Conservation (phyloP, 2,329 filamentous ascomycete species). For the Coniochaeta hoffmannii region DNA sequence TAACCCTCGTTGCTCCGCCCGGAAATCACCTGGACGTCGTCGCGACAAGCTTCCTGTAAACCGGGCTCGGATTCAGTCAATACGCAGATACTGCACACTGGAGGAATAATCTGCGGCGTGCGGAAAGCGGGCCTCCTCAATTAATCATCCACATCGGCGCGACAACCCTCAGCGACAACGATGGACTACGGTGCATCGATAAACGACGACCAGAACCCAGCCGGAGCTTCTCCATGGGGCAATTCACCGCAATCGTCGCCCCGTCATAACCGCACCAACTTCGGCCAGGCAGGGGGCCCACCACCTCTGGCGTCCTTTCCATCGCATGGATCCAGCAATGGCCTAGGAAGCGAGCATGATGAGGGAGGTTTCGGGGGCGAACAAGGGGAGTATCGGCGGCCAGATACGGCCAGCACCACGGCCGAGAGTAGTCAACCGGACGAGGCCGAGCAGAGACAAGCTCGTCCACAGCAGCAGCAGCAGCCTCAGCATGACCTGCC, state of each 20-base stretch:
- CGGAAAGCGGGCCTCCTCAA: no score
- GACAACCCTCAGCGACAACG: no score
- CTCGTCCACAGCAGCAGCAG: conserved; percentile 18
- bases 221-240: conserved; percentile 48
- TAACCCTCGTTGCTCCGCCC: not conserved
- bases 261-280: conserved; percentile 34
- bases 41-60: no score
- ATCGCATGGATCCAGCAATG: conserved; percentile 34
- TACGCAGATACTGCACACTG: not conserved
- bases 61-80: not conserved
- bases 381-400: conserved; percentile 34
- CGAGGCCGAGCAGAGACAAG: conserved; percentile 2
- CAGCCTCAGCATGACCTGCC: conserved; percentile 3
- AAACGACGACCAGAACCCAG: conserved; percentile 44
- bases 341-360: conserved; percentile 28
- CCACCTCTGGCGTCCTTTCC: conserved; percentile 28
- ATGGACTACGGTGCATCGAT: conserved; percentile 56
- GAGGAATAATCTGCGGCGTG: not conserved
- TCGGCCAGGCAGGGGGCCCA: conserved; percentile 32
- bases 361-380: conserved; percentile 26
- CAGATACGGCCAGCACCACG: conserved; percentile 39
- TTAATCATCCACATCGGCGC: no score
- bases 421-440: conserved; percentile 20
- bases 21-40: conserved; percentile 9
- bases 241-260: conserved; percentile 45